phyloP scores from a whole-genome alignment of 192 early-diverging fungal species.

The Paraglomus occultum region DNA sequence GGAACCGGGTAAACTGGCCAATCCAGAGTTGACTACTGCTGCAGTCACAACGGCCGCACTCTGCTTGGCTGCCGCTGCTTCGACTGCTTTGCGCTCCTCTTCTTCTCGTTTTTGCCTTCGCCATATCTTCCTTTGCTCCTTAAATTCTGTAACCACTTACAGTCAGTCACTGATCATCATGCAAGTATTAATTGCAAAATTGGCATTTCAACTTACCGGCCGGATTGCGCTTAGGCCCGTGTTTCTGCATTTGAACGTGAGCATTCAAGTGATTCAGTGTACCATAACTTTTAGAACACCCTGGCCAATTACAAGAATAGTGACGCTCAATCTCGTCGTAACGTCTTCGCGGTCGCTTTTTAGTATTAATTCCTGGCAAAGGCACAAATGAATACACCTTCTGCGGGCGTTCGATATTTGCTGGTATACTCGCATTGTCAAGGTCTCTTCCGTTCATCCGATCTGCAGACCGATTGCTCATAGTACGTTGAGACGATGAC shows the following conservation, averaged over 20 bases:
- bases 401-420: constrained; percentile 23
- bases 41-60: constrained; percentile 17
- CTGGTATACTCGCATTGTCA: neutral
- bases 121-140: constrained; percentile 59
- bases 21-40: too few relatives aligned
- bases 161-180: neutral
- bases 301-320: constrained; percentile 56
- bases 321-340: constrained; percentile 68
- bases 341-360: constrained; percentile 55
- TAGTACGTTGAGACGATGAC: neutral
- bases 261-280: constrained; percentile 68
- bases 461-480: neutral
- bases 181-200: neutral
- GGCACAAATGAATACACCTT: constrained; percentile 56
- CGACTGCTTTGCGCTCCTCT: constrained; percentile 37
- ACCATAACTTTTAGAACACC: constrained; percentile 61
- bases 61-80: constrained; percentile 40
- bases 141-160: constrained; percentile 48
- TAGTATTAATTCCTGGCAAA: constrained; percentile 52
- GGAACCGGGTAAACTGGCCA: too few relatives aligned
- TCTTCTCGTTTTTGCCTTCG: constrained; percentile 55
- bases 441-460: neutral
- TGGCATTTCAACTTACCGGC: constrained; percentile 34
- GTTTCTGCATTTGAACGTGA: constrained; percentile 69
- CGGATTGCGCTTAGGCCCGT: constrained; percentile 57